Conservation (phyloP, 306 rosid genomes). For the Prunus armeniaca region DNA sequence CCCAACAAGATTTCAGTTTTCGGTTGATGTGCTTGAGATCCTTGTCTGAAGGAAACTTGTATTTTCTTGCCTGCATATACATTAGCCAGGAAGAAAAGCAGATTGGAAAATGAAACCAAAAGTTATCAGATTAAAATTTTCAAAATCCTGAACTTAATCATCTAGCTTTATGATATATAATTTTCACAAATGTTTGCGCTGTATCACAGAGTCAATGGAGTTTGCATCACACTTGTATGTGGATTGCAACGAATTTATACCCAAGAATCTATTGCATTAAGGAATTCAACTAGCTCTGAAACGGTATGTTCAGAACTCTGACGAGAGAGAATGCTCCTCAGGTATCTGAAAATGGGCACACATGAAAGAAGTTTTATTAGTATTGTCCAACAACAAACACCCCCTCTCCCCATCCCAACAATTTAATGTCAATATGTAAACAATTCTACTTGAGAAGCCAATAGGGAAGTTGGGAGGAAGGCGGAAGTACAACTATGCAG, state of each 20-base stretch:
- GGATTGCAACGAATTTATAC: constrained; percentile 42
- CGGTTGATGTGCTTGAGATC: too few species aligned
- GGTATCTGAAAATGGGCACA: constrained; percentile 49
- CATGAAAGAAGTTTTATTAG: constrained; percentile 21
- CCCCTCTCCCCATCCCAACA: too few species aligned
- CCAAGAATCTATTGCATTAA: constrained; percentile 64
- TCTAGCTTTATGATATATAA: not conserved
- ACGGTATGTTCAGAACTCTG: constrained; percentile 51
- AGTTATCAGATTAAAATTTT: not conserved
- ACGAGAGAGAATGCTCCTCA: constrained; percentile 49
- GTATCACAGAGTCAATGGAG: not conserved
- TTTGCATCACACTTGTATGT: not conserved
- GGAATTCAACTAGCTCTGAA: constrained; percentile 59
- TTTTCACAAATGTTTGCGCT: not conserved
- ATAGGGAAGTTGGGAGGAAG: not conserved
- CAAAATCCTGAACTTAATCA: not conserved
- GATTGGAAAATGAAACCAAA: constrained; percentile 30
- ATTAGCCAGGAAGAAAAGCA: constrained; percentile 19
- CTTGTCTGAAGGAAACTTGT: too few species aligned
- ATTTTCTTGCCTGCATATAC: not conserved
- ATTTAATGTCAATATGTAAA: too few species aligned
- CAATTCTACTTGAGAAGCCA: too few species aligned
- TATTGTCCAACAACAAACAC: not conserved
- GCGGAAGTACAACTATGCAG: not conserved
- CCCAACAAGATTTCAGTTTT: too few species aligned